These are phyloP conservation scores for Paramyrothecium sp. DNA, from an alignment of 2,329 filamentous ascomycete species.

Conservation along the genomic window DNA sequence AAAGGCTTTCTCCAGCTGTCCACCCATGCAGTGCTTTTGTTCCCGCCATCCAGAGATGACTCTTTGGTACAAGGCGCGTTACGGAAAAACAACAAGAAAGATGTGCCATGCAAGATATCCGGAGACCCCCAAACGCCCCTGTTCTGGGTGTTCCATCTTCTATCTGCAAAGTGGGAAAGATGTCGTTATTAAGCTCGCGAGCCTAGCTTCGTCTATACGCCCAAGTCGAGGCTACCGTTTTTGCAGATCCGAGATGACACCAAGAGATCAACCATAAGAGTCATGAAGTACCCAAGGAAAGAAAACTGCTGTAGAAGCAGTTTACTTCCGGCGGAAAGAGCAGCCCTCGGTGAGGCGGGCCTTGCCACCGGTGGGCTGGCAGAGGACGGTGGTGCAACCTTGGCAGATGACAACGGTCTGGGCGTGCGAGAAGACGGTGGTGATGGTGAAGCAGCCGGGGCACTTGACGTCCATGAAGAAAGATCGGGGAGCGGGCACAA, in stretches of 20 bases:
- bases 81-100: conserved; percentile 46
- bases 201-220: conserved; percentile 45
- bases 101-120: conserved; percentile 76
- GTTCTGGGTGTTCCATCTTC: conserved; percentile 66
- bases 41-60: conserved; percentile 36
- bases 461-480: conserved; percentile 99
- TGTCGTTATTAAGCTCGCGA: conserved; percentile 41
- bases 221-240: conserved; percentile 47
- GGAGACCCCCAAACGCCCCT: conserved; percentile 72
- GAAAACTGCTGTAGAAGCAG: conserved; percentile 44
- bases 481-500: conserved; percentile 93
- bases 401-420: conserved; percentile 99
- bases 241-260: conserved; percentile 61
- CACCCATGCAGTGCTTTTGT: conserved; percentile 52
- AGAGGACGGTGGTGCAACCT: conserved; percentile 98
- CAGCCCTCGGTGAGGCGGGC: conserved; percentile 98
- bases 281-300: conserved; percentile 48
- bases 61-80: conserved; percentile 44
- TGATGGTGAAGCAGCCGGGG: conserved; percentile 99
- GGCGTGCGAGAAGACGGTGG: conserved; percentile 99
- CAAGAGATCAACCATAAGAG: conserved; percentile 47
- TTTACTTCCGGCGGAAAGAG: conserved; percentile 99
- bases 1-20: conserved; percentile 58
- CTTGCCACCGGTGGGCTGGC: conserved; percentile 99
- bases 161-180: conserved; percentile 58